Base-by-base conservation (phyloP, 129 eudicot genomes). In the Helichrysum umbraculigerum region DNA sequence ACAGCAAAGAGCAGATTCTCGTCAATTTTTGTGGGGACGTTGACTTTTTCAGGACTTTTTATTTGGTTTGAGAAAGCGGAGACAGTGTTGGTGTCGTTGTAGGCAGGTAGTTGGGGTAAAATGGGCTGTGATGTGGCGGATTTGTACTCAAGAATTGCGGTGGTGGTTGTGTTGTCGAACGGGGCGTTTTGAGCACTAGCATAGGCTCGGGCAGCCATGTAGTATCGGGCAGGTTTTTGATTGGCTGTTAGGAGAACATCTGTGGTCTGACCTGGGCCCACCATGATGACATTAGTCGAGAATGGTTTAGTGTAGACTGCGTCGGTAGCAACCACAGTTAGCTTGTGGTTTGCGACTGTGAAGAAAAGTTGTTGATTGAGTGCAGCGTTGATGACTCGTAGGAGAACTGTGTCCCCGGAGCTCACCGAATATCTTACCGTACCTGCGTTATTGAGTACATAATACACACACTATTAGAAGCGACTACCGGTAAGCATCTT, bases 351-450 rank as follows among this genome's bases (percentile, higher is more conserved):
- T 6, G 96, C 89, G 3, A 92, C 84, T 1, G 89, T 12, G 84
- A 92, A 87, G 76, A 92, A 92, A 68, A 92, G 96, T 64, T 89
- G 87, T 89, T 89, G 92, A 78, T 92, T 87, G 81, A 92, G 87
- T 79, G 93, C 97, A 59, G 92, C 89, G 76, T 92, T 92, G 88
- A 92, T 92, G 83, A 92, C 87, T 78, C 96, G 71, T 7, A 92
- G 84, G 14, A 92, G 89, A 52, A 92, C 50, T 7, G 84, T 83
- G 39, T 92, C 89, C 14, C 97, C 97, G 0, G 88, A 39, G 56
- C 78, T 80, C 61, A 92, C 91, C 0, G 70, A 76, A 32, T 79
- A 74, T 75, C 59, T 82, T 35, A 68, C 28, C 2, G 97, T 92
- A 61, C 75, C 97, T 92, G 83, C 74, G 75, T 71, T 59, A 30